Conservation (phyloP, 495 filamentous ascomycete species). For the Cairneyella variabilis region DNA sequence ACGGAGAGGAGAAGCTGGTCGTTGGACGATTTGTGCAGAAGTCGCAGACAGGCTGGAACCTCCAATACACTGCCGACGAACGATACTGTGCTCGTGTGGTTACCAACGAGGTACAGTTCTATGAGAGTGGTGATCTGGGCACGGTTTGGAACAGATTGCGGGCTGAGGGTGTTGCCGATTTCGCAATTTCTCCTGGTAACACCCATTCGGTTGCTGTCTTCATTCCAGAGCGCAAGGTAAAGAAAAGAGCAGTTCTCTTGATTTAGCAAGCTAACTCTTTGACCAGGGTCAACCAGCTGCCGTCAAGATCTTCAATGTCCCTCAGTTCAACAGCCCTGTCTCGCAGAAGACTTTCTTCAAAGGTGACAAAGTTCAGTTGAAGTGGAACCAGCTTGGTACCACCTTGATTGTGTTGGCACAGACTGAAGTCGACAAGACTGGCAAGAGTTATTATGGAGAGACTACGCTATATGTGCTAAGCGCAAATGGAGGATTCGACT, state of each 20-base stretch:
- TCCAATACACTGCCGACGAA: constrained; percentile 95
- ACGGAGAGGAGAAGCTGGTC: constrained; percentile 60
- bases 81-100: constrained; percentile 85
- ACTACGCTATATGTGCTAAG: constrained; percentile 95
- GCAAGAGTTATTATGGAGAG: constrained; percentile 98
- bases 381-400: constrained; percentile 92
- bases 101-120: constrained; percentile 97
- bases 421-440: constrained; percentile 95
- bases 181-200: constrained; percentile 84
- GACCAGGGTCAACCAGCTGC: constrained; percentile 84
- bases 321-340: constrained; percentile 71
- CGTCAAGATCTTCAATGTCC: constrained; percentile 92
- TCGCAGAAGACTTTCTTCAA: constrained; percentile 99
- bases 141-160: constrained; percentile 94
- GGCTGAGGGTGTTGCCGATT: constrained; percentile 86
- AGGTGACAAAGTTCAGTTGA: constrained; percentile 95
- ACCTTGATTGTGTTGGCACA: constrained; percentile 93
- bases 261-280: constrained; percentile 9
- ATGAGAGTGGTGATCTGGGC: constrained; percentile 75
- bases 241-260: constrained; percentile 5
- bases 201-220: constrained; percentile 90
- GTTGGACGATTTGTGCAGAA: constrained; percentile 92
- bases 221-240: constrained; percentile 88
- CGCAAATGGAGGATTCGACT: constrained; percentile 87
- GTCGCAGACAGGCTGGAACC: constrained; percentile 90